Percentiles rank a stretch among this genome's conserved stretches.
These are phyloP conservation scores for Penicillium canescens DNA, from an alignment of 495 filamentous ascomycete genomes.

Conservation along the genomic window DNA sequence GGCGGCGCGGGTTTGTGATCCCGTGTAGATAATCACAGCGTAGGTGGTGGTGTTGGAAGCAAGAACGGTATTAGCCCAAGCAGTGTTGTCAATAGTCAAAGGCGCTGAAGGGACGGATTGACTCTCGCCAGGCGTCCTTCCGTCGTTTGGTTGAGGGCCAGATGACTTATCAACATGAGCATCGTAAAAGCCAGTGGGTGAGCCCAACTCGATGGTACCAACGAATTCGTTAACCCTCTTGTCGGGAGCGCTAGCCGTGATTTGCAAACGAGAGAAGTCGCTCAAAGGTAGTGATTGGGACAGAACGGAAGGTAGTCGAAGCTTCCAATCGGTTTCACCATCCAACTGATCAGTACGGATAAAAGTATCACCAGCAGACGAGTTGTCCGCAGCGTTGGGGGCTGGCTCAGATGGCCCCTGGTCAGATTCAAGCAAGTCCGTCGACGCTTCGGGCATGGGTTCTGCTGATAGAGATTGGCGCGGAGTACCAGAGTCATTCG, in stretches of 20 bases:
- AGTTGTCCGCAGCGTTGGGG: slow-evolving; percentile 15
- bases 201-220: slow-evolving; percentile 71
- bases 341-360: slow-evolving; percentile 98
- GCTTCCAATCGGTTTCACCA: slow-evolving; percentile 98
- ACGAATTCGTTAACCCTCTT: slow-evolving; percentile 91
- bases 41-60: slow-evolving; percentile 86
- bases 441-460: slow-evolving; percentile 5
- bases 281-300: slow-evolving; percentile 70
- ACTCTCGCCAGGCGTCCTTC: slow-evolving; percentile 16
- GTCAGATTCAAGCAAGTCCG: slow-evolving; percentile 26
- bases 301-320: slow-evolving; percentile 80
- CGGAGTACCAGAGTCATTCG: slow-evolving; percentile 53
- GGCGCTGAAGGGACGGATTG: slow-evolving; percentile 57
- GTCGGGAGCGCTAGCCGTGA: slow-evolving; percentile 86
- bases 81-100: slow-evolving; percentile 93
- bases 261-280: slow-evolving; percentile 70
- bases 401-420: slow-evolving; percentile 16
- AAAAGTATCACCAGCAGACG: slow-evolving; percentile 78
- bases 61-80: slow-evolving; percentile 97
- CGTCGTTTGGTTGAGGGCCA: slow-evolving; percentile 16
- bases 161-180: slow-evolving; percentile 45
- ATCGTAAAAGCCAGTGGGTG: slow-evolving; percentile 41
- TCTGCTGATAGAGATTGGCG: slow-evolving; percentile 22
- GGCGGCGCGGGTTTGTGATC: slow-evolving; percentile 89
- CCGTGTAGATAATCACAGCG: slow-evolving; percentile 91